Evolutionary conservation across 768 basidiomycete species (phyloP).

Genomic region (Clitopilus passeckerianus): DNA sequence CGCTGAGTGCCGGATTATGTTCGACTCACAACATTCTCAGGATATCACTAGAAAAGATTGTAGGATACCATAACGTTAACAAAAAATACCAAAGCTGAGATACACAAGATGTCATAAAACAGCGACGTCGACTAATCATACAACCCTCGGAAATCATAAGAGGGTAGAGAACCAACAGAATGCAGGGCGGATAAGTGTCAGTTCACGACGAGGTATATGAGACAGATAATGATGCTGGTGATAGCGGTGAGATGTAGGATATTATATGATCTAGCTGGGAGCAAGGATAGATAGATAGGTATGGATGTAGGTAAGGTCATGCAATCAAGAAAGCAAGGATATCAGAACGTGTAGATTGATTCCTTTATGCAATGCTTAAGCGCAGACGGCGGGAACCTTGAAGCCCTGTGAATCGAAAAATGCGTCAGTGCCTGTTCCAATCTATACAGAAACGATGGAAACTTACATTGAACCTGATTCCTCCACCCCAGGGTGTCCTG

Average conservation of each 20-base stretch:
- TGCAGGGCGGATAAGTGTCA: neutral
- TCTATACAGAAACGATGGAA: neutral
- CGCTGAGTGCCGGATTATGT: neutral
- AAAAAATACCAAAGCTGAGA: neutral
- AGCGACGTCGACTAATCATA: neutral
- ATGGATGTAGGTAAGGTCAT: neutral
- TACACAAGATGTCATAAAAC: neutral
- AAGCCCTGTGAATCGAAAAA: neutral
- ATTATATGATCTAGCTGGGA: neutral
- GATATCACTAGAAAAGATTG: neutral
- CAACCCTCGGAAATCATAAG: neutral
- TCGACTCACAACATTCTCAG: neutral
- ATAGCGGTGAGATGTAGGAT: no score
- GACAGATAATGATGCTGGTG: neutral
- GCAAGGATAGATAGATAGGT: neutral
- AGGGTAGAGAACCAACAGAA: neutral
- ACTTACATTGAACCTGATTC: slow-evolving; percentile 62
- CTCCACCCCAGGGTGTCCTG: slow-evolving; percentile 91
- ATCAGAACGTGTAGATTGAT: neutral
- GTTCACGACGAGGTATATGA: neutral
- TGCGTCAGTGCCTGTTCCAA: neutral
- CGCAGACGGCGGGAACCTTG: neutral
- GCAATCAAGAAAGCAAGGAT: neutral
- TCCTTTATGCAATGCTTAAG: neutral
- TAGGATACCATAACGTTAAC: neutral